Evolutionary conservation across 306 rosid genomes (phyloP), one percentile per base, ranked within the genome.

Genomic region (Sesbania bispinosa): DNA sequence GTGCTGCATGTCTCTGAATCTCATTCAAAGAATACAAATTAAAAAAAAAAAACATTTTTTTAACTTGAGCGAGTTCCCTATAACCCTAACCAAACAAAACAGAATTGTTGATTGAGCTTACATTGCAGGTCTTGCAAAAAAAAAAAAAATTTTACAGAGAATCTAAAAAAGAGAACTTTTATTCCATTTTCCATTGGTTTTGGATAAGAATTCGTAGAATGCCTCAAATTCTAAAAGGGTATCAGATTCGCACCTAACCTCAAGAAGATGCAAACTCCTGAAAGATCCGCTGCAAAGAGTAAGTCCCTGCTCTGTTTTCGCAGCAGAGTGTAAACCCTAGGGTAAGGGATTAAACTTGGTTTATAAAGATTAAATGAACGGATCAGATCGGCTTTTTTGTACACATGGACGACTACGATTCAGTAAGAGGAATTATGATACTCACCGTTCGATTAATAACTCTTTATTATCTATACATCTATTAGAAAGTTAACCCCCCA

Each of bases 291-390:
- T 26, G 59, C 65, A 4, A 15, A 15, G 64, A 39, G 47, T 6
- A 32, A 4, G 38, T 19, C n/a, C 21, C 13, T 23, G 19, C 46
- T 53, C 24, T 41, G 58, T 19, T 8, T 13, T 15, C 39, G 80
- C 77, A 18, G 58, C 58, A 24, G 2, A 10, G 63, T 54, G 53
- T 23, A 69, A 62, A 64, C 75, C 78, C 85, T 76, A 81, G 47
- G 10, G 14, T 6, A 3, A 0, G 14, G 0, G 18, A 29, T 29
- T 74, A 41, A 16, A 5, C 32, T 43, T 11, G 0, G 2, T 0
- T 45, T 75, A 69, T 69, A 80, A 13, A 27, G 36, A 4, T 33
- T 7, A 0, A 45, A 18, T 10, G 54, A 52, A 61, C 68, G 84
- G 1, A 10, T 52, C 2, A 14, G 84, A 80, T 80, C 24, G 0